Evolutionary conservation across 2,329 filamentous ascomycete species (phyloP), one percentile per base, ranked within the genome.

Genomic region (Basipetospora chlamydospora): DNA sequence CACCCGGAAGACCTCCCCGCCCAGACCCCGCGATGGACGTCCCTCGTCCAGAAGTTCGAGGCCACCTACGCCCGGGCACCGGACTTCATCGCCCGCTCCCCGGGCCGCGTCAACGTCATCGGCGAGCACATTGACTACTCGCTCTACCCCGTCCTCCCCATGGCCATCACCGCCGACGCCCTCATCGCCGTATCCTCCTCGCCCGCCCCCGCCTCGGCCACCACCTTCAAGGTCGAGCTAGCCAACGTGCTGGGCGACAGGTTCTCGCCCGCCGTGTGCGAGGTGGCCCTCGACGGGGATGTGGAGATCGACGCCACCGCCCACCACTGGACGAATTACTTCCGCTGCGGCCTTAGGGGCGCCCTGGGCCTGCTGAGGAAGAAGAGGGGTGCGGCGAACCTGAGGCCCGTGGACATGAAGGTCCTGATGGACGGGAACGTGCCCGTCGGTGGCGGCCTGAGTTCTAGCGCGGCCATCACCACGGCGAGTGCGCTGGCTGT

Each of bases 51-150:
- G 35, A 68, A 69, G 46, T 96, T 96, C 59, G 64, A 77, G 46
- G 59, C 69, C 40, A 63, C 61, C 28, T 93, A 88, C 58, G 77
- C 75, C 46, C 67, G 73, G 35, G 61, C 67, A 12, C 77, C 87
- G 26, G 70, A 81, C 41, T 95, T 94, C 50, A 75, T 96, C 15
- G 74, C 88, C 8, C 78, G 90, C 43, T 94, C 87, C 38, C 90
- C 90, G 1, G 90, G 90, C 41, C 75, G 90, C 46, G 90, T 98
- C 46, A 96, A 96, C 63, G 90, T 98, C 52, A 95, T 98, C 54
- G 90, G 90, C 57, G 90, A 98, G 68, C 90, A 98, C 63, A 94
- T 98, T 51, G 90, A 98, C 64, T 98, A 98, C 63, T 94, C 85
- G 11, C 73, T 98, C 15, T 98, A 96, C 65, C 79, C 90, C 47